These are phyloP conservation scores for Melaleuca quinquenervia DNA, from an alignment of 345 rosid species.

Conservation along the genomic window DNA sequence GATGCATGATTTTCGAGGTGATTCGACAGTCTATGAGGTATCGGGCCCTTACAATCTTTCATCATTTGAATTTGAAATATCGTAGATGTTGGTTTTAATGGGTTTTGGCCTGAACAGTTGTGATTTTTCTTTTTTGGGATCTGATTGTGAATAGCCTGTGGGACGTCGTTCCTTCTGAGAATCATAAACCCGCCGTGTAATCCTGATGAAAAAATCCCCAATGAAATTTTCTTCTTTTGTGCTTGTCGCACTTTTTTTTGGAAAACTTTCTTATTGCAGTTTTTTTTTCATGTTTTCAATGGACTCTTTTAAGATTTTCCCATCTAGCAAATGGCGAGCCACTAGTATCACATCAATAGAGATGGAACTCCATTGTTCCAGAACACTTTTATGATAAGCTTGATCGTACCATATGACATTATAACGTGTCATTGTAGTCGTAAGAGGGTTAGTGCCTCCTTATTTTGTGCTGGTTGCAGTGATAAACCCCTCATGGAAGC, in stretches of 20 bases:
- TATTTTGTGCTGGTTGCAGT: neutral
- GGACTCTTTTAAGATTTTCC: neutral
- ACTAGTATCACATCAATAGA: neutral
- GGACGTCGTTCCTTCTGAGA: neutral
- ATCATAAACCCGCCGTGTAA: neutral
- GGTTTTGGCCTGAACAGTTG: fast-evolving
- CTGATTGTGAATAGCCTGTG: neutral
- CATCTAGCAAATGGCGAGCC: neutral
- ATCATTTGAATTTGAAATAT: neutral
- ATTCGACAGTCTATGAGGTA: neutral
- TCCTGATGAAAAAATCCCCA: neutral
- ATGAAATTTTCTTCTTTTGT: neutral
- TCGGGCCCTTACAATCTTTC: fast-evolving
- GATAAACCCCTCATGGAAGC: neutral
- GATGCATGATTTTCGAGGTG: neutral
- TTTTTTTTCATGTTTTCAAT: neutral
- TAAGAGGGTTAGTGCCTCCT: neutral
- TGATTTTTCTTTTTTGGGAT: neutral
- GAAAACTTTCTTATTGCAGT: neutral
- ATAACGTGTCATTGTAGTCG: neutral
- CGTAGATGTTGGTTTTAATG: fast-evolving
- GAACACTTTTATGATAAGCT: neutral
- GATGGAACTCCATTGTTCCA: neutral
- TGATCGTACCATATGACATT: neutral
- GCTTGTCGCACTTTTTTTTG: neutral